Percentiles rank a stretch among this genome's conserved stretches.
Conservation (phyloP, 1,284 basidiomycete genomes). For the Puccinia horiana region DNA sequence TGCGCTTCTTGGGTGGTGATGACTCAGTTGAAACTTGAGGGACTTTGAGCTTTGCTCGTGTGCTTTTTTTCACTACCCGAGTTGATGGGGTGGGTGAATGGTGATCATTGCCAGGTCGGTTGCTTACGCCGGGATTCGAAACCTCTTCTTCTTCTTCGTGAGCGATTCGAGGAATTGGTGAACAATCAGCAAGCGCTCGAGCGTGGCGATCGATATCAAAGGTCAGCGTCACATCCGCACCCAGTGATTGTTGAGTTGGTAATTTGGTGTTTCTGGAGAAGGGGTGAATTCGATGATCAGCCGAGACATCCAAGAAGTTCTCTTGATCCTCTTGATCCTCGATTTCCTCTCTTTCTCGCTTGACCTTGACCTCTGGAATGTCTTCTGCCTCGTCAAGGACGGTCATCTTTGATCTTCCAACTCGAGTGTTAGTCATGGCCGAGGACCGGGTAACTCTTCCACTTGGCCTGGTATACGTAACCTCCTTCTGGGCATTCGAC, state of each 20-base stretch:
- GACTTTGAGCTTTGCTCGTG: not conserved
- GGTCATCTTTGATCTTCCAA: conserved; percentile 7
- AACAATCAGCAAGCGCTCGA: conserved; percentile 31
- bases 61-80: not conserved
- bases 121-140: not conserved
- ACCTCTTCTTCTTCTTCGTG: not conserved
- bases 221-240: conserved; percentile 25
- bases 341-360: not conserved
- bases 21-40: not conserved
- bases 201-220: conserved; percentile 35
- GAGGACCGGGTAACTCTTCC: conserved; percentile 21
- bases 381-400: conserved; percentile 18
- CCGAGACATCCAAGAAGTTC: conserved; percentile 31
- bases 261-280: not conserved
- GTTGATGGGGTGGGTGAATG: not conserved
- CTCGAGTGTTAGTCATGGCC: conserved; percentile 30
- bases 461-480: not conserved
- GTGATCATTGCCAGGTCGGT: not conserved
- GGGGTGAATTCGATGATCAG: conserved; percentile 24
- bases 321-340: conserved; percentile 3
- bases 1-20: conserved; percentile 14
- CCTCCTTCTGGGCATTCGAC: conserved; percentile 30
- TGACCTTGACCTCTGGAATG: not conserved
- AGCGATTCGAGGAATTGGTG: conserved; percentile 9
- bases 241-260: conserved; percentile 33